A percentile compares a stretch with the other conserved stretches of the same genome.
These are phyloP conservation scores for Crithidia acanthocephali DNA, from an alignment of 208 protist species.

Conservation along the genomic window DNA sequence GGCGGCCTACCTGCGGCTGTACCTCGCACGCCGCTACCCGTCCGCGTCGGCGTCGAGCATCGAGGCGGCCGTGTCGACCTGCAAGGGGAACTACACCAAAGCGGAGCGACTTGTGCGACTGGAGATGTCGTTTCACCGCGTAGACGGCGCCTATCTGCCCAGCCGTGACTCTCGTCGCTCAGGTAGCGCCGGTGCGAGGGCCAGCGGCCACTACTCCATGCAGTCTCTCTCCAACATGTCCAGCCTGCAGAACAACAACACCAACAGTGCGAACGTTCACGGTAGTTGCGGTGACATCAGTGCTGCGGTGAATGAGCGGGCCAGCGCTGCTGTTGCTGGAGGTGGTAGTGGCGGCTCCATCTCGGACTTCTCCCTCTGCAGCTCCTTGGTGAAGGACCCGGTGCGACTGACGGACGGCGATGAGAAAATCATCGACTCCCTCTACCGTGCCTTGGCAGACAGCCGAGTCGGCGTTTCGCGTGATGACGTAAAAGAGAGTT, in stretches of 20 bases:
- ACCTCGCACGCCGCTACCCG: slow-evolving; percentile 38
- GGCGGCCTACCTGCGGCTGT: slow-evolving; percentile 18
- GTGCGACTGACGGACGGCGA: slow-evolving; percentile 26
- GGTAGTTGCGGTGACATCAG: not conserved
- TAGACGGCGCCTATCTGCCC: slow-evolving; percentile 6
- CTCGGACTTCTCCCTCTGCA: slow-evolving; percentile 14
- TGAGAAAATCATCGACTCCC: slow-evolving; percentile 35
- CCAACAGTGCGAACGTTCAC: not conserved
- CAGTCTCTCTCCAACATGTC: not conserved
- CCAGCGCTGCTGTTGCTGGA: too few species aligned
- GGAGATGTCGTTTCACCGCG: slow-evolving; percentile 29
- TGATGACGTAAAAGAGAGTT: slow-evolving; percentile 36
- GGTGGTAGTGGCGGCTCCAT: not conserved
- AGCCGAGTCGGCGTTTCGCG: slow-evolving; percentile 18
- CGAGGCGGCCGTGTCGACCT: slow-evolving; percentile 34
- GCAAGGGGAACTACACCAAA: slow-evolving; percentile 24
- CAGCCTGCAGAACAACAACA: slow-evolving; percentile 1
- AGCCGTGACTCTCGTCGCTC: slow-evolving; percentile 10
- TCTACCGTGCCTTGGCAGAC: slow-evolving; percentile 21
- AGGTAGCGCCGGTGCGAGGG: slow-evolving; percentile 10
- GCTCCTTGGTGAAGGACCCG: slow-evolving; percentile 10
- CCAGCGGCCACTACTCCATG: not conserved
- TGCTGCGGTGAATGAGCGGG: not conserved
- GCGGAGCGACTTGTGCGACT: slow-evolving; percentile 32
- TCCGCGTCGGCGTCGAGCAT: slow-evolving; percentile 10